Evolutionary conservation across 2,329 filamentous ascomycete species (phyloP), one percentile per base, ranked within the genome.

Genomic region (Monilinia fructicola): DNA sequence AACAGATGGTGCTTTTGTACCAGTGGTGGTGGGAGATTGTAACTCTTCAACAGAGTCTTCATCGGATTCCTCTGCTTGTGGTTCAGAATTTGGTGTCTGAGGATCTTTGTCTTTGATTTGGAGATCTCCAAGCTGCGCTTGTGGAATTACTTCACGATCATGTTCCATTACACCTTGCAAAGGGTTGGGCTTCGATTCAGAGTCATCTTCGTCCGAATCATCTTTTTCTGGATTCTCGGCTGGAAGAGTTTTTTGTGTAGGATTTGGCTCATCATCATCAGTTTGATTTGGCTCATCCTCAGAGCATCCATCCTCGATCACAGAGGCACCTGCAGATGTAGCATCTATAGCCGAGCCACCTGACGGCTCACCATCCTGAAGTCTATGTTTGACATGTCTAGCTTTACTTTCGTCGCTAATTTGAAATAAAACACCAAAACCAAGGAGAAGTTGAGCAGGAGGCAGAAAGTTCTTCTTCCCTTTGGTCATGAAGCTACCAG

Each of bases 381-480:
- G 71, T 65, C 89, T 83, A 76, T 96, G 90, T 76, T 91, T 94
- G 53, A 88, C 83, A 77, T 97, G 93, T 67, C 87, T 90, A 4
- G 83, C 84, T 76, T 92, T 91, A 78, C 93, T 97, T 73, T 93
- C 90, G 66, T 96, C 91, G 73, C 92, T 96, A 63, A 98, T 89
- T 73, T 87, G 89, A 78, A 96, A 99, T 78, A 96, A 83, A 54
- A 97, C 84, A 1, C 88, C 93, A 75, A 98, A 91, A 0, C 95
- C 95, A 42, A 99, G 85, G 1, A 97, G 81, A 38, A 98, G 82
- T 74, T 94, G 93, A 9, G 92, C 90, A 1, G 95, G 94, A 0
- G 94, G 91, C 46, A 99, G 78, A 72, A 90, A 95, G 74, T 97
- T 97, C 81, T 97, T 98, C 79, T 91, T 90, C 2, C 93, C 94